Evolutionary conservation across 148 eudicot species (phyloP), one percentile per base, ranked within the genome.

Genomic region (Camellia lanceoleosa): DNA sequence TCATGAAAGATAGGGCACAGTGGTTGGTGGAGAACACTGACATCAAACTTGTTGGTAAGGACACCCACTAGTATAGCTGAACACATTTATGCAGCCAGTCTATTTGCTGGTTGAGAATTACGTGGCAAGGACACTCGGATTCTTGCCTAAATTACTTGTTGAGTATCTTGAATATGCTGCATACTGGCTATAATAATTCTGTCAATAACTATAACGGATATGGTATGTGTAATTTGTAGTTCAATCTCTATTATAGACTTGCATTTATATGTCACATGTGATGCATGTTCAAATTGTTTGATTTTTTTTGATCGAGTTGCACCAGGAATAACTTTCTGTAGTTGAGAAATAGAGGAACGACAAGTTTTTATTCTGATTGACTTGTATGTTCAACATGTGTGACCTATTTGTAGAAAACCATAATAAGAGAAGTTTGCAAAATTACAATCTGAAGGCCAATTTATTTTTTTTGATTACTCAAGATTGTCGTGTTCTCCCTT

Each of bases 11-110:
- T 78, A 98, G 99, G 70, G 97, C 99, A 61, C 94, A 94, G 70
- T 96, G 99, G 99, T 79, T 96, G 75, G 90, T 88, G 42, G 97
- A 96, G 80, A 92, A 94, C 84, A 94, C 99, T 71, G 99, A 96
- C 86, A 89, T 96, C 89, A 90, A 96, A 83, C 95, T 96, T 85
- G 97, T 96, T 84, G 99, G 99, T 96, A 88, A 88, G 90, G 43
- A 14, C 12, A 60, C 76, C 63, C 10, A 16, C 13, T 3, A 74
- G 18, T 18, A 18, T 41, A 42, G 49, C 8, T 2, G 5, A 56
- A 46, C 10, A 55, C 49, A 51, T 55, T 65, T 68, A 7, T 14
- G 9, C 56, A 12, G 76, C 47, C 5, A n/a, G 52, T 19, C 19
- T 13, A 58, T 19, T 10, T 70, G 51, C 59, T 23, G 62, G 56